Evolutionary conservation across 306 rosid genomes (phyloP), one percentile per base, ranked within the genome.

Genomic region (Prunus dulcis): DNA sequence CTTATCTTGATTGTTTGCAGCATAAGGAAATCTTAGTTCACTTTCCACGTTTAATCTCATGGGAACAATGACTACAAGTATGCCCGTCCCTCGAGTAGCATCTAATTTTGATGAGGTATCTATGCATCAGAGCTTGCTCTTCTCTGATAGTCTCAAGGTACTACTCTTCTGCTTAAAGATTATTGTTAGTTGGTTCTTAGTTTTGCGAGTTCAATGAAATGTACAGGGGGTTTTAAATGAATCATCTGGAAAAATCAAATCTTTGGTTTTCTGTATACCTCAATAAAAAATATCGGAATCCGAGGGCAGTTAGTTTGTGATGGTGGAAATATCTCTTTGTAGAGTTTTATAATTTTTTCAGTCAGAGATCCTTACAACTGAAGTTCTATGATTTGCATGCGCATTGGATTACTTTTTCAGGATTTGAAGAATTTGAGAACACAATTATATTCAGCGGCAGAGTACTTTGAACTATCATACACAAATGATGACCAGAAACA

Each of bases 381-480:
- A 27, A 49, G 22, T 84, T 78, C 71, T 38, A 23, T 73, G 61
- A 57, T 64, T 58, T 78, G 9, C 38, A 64, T 73, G 76, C 61
- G 32, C 32, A 25, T 67, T 84, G 67, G 79, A 43, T 27, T 53
- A 79, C 57, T 56, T 77, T 76, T 73, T 79, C 84, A 96, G 99
- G 99, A 96, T 85, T 86, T 96, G 88, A 96, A 96, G 89, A 92
- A 92, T 75, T 83, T 96, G 79, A 91, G 97, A 82, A 32, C 91
- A 67, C 99, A 92, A n/a, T 82, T 96, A 66, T 96, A 96, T 79
- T 91, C 99, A 1, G 99, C 99, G 8, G 99, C 99, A 0, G 99
- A 96, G 67, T 96, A 96, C 82, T 96, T 96, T 77, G 99, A 96
- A 74, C 88, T 96, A 32, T 96, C 99, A 30, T 96, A 92, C 80